These are phyloP conservation scores for Fraxinus quadrangulata DNA, from an alignment of 257 asterid genomes.

Conservation along the genomic window DNA sequence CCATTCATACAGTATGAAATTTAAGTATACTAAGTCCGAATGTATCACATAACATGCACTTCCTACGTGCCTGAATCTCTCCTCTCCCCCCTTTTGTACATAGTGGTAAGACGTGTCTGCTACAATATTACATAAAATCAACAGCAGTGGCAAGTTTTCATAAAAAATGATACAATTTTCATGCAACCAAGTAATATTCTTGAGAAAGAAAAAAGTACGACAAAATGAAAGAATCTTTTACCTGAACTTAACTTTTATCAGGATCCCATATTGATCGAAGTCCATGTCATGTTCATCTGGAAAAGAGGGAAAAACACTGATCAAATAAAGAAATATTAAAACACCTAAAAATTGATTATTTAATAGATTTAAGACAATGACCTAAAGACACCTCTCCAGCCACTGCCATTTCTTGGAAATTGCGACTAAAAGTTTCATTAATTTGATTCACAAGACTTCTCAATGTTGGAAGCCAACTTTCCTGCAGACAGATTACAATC, in stretches of 20 bases:
- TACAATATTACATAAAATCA: neutral
- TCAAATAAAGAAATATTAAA: constrained; percentile 22
- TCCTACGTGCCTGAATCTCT: neutral
- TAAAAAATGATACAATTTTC: neutral
- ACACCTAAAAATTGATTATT: constrained; percentile 17
- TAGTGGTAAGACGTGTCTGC: neutral
- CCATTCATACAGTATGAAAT: neutral
- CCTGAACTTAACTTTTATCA: constrained; percentile 97
- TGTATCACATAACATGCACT: neutral
- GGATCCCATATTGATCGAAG: constrained; percentile 85
- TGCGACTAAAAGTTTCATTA: constrained; percentile 77
- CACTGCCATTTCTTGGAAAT: constrained; percentile 98
- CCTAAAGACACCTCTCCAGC: constrained; percentile 97
- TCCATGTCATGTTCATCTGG: constrained; percentile 85
- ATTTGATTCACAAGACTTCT: constrained; percentile 74
- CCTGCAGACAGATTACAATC: constrained; percentile 55
- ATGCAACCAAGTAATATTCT: constrained; percentile 1
- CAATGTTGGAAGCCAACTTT: constrained; percentile 84
- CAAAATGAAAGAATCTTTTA: constrained; percentile 27
- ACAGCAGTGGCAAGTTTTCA: too few relatives aligned
- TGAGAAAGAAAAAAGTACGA: constrained; percentile 4
- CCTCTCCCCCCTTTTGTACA: neutral
- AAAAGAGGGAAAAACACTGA: constrained; percentile 16
- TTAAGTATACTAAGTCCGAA: neutral
- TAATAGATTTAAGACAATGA: constrained; percentile 27